A percentile compares a stretch with the other conserved stretches of the same genome.
phyloP scores from a whole-genome alignment of 441 rosid species.

The Gossypium davidsonii region DNA sequence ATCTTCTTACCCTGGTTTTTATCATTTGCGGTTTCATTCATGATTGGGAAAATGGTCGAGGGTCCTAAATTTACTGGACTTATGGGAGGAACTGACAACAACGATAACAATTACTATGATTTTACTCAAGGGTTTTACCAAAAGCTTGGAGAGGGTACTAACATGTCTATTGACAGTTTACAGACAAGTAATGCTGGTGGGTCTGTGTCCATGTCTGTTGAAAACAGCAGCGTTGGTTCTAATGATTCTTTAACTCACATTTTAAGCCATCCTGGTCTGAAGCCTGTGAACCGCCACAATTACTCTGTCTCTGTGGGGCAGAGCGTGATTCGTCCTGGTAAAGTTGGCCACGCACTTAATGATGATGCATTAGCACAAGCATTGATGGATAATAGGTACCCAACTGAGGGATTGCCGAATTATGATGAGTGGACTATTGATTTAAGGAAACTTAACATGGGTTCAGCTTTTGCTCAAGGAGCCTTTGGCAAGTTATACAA shows the following conservation, averaged over 20 bases:
- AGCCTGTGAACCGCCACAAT: constrained; percentile 45
- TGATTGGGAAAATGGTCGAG: constrained; percentile 55
- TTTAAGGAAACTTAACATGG: constrained; percentile 85
- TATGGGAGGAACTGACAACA: constrained; percentile 42
- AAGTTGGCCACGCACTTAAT: constrained; percentile 63
- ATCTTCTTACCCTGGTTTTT: constrained; percentile 5
- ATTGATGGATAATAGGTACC: constrained; percentile 58
- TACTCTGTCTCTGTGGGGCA: constrained; percentile 56
- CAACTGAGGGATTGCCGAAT: constrained; percentile 63
- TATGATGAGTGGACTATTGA: constrained; percentile 93
- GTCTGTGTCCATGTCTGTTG: constrained; percentile 87
- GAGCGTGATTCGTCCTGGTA: constrained; percentile 69
- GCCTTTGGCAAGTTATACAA: constrained; percentile 90
- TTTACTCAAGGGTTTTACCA: constrained; percentile 78
- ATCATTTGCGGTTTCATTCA: constrained; percentile 23
- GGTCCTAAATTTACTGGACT: constrained; percentile 58
- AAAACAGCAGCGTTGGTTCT: constrained; percentile 83
- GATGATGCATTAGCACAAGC: constrained; percentile 86
- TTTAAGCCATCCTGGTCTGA: constrained; percentile 74
- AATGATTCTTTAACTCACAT: constrained; percentile 79
- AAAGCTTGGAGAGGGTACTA: constrained; percentile 78
- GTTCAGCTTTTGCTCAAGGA: constrained; percentile 91
- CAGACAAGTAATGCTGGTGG: constrained; percentile 86
- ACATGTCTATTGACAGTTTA: constrained; percentile 82
- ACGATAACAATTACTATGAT: constrained; percentile 59